A percentile compares a stretch with the other conserved stretches of the same genome.
These are phyloP conservation scores for Thielaviopsis punctulata DNA, from an alignment of 2,329 filamentous ascomycete species.

Conservation along the genomic window DNA sequence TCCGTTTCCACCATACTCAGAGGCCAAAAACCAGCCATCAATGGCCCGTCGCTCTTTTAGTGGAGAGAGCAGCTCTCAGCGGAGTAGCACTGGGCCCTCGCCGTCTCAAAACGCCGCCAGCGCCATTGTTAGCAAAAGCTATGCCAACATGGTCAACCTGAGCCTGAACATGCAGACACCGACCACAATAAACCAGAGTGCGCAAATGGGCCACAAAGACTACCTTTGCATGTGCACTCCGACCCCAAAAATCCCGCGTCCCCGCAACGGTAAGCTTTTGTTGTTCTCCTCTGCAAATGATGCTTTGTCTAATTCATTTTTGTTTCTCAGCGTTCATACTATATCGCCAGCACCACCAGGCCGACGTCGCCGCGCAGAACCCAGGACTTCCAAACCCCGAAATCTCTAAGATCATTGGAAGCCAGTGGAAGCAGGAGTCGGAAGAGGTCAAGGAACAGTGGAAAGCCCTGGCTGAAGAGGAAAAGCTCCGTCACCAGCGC, in stretches of 20 bases:
- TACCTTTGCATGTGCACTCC: constrained; percentile 39
- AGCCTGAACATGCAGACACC: constrained; percentile 21
- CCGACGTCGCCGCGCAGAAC: constrained; percentile 60
- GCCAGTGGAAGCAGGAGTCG: constrained; percentile 70
- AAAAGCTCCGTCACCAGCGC: constrained; percentile 74
- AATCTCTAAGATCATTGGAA: constrained; percentile 91
- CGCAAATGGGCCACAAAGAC: constrained; percentile 17
- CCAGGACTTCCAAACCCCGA: constrained; percentile 89
- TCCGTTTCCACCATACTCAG: not conserved
- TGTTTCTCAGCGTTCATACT: constrained; percentile 71
- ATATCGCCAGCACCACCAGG: constrained; percentile 86
- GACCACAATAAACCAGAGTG: constrained; percentile 11
- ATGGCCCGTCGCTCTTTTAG: not conserved
- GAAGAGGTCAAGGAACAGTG: constrained; percentile 64
- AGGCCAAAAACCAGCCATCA: not conserved
- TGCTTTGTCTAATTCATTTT: not conserved
- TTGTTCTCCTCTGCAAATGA: constrained; percentile 8
- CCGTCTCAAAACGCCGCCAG: constrained; percentile 25
- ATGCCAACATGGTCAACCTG: constrained; percentile 20
- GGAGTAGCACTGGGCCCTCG: constrained; percentile 12
- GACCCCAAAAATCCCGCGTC: constrained; percentile 38
- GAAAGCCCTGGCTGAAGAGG: constrained; percentile 82
- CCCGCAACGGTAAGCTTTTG: constrained; percentile 36
- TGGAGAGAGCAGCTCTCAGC: constrained; percentile 12
- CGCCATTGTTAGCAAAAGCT: constrained; percentile 16